Conservation (phyloP, 331 rosid genomes). For the Quercus phellos region DNA sequence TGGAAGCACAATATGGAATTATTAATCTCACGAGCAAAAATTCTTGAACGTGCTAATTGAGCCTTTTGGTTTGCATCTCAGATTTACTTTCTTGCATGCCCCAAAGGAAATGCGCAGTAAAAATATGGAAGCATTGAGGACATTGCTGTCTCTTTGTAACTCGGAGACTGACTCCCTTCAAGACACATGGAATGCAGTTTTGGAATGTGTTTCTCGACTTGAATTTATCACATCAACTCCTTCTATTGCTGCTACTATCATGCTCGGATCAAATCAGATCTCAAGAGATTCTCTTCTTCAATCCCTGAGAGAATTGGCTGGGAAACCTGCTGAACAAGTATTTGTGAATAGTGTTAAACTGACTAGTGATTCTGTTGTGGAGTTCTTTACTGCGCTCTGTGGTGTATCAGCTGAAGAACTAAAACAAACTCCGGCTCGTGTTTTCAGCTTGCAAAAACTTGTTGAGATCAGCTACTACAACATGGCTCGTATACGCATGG, state of each 20-base stretch:
- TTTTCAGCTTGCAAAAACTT: constrained; percentile 98
- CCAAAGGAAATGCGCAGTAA: constrained; percentile 99
- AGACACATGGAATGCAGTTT: constrained; percentile 98
- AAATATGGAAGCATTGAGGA: constrained; percentile 92
- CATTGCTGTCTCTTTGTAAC: constrained; percentile 71
- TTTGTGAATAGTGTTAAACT: constrained; percentile 91
- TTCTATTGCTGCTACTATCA: constrained; percentile 76
- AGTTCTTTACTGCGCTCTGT: constrained; percentile 92
- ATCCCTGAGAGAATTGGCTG: constrained; percentile 84
- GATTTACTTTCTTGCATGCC: constrained; percentile 98
- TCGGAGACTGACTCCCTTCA: constrained; percentile 79
- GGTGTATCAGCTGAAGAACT: constrained; percentile 98
- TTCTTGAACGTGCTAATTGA: constrained; percentile 18
- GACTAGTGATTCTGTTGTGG: constrained; percentile 94
- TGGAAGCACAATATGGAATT: constrained; percentile 8
- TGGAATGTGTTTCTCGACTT: constrained; percentile 97
- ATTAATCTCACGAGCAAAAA: constrained; percentile 16
- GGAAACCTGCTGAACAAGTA: constrained; percentile 95
- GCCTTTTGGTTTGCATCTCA: constrained; percentile 42
- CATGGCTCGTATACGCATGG: constrained; percentile 99
- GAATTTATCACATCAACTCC: constrained; percentile 84
- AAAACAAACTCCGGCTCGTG: constrained; percentile 94
- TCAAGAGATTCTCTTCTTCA: constrained; percentile 93
- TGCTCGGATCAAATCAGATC: constrained; percentile 97
- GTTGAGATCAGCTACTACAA: constrained; percentile 98